Conservation (phyloP, 352 stramenopile genomes). For the Phytophthora vignae region DNA sequence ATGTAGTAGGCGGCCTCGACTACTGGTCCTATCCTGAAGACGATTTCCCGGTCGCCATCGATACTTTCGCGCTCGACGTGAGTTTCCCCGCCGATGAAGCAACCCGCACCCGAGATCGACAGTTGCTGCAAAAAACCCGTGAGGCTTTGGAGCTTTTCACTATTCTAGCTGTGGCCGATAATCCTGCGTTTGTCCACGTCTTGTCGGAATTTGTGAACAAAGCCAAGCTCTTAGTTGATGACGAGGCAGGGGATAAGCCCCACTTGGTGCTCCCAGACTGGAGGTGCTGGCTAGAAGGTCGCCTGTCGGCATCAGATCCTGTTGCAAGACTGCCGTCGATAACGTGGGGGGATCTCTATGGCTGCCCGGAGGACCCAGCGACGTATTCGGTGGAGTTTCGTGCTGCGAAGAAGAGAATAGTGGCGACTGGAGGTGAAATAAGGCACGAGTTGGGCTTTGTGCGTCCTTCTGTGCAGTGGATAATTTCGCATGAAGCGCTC, state of each 20-base stretch:
- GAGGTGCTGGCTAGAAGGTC: not conserved
- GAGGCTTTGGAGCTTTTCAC: slow-evolving; percentile 31
- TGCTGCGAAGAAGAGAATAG: slow-evolving; percentile 9
- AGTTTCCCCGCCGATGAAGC: slow-evolving; percentile 15
- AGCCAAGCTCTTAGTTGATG: not conserved
- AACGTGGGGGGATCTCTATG: slow-evolving; percentile 19
- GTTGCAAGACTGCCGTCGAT: not conserved
- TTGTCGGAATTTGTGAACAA: slow-evolving; percentile 10
- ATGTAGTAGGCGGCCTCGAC: not conserved
- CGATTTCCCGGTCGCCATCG: not conserved
- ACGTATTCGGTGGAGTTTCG: slow-evolving; percentile 21
- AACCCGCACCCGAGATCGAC: not conserved
- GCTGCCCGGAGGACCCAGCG: slow-evolving; percentile 6
- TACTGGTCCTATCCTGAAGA: not conserved
- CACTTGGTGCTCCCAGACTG: not conserved
- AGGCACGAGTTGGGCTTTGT: not conserved
- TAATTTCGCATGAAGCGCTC: not conserved
- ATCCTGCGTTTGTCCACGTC: slow-evolving; percentile 11
- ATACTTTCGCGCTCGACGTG: not conserved
- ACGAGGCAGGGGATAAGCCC: not conserved
- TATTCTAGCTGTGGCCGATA: slow-evolving; percentile 10
- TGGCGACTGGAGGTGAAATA: slow-evolving; percentile 8
- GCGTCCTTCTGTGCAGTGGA: slow-evolving; percentile 4
- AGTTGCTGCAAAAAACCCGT: slow-evolving; percentile 12
- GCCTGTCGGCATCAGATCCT: not conserved